Evolutionary conservation across 2,329 filamentous ascomycete genomes (phyloP), one percentile per base, ranked within the genome.

Genomic region (Aspergillus sp.): DNA sequence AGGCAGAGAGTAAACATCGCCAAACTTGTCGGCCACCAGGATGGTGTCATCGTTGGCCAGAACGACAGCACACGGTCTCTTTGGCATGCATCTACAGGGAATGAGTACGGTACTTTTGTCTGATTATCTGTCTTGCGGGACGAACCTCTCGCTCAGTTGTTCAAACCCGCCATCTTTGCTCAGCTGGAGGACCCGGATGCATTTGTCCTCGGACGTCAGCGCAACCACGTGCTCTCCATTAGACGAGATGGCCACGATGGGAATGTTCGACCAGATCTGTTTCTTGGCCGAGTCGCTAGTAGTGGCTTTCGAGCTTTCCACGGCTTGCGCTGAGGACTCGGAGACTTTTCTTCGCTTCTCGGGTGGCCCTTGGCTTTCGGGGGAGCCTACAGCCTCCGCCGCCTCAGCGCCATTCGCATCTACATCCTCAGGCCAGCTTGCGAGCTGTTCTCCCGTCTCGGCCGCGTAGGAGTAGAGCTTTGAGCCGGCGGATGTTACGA

Each of bases 171-270:
- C 88, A 48, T 81, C 72, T 2, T 79, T 74, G 25, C 84, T 79
- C 54, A 92, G 78, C 59, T 84, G 78, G 67, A 97, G 89, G 0
- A 97, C 89, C 70, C 89, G 89, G 38, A 99, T 80, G 46, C 83
- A 85, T 76, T 99, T 99, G 77, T 97, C 94, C 64, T 96, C 90
- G n/a, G 84, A 87, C 7, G 91, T 96, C 25, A 95, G 83, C 19
- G 85, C 88, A 40, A 96, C 76, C 17, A 95, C 70, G 72, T 96
- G 78, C 40, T 81, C 78, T 13, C 86, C 83, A 59, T 88, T 79
- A 13, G 77, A 70, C 0, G 90, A 87, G 23, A 82, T 74, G 19
- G 82, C 77, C 58, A 97, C 68, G 57, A 87, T 83, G 53, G 86
- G 87, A 50, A 97, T 82, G 63, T 87, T 85, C 4, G 87, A 81